Evolutionary conservation across 1,284 basidiomycete genomes (phyloP).

Genomic region (Ustilago vetiveriae): DNA sequence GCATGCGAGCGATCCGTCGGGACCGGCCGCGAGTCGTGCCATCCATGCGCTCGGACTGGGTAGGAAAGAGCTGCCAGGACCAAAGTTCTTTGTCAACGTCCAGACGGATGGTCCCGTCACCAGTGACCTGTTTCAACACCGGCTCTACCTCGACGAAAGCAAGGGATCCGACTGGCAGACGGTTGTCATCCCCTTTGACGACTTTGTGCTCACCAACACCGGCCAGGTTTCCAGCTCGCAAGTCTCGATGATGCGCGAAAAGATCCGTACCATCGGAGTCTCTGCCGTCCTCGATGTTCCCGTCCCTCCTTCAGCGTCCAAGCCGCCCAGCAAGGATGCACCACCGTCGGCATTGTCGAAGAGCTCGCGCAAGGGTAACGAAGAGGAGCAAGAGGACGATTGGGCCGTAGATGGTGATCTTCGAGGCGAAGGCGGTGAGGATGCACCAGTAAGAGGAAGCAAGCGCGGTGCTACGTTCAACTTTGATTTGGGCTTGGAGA

Average conservation of each 20-base stretch:
- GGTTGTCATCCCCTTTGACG: conserved; percentile 80
- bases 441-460: conserved; percentile 35
- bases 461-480: conserved; percentile 59
- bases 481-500: conserved; percentile 69
- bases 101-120: conserved; percentile 78
- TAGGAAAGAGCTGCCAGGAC: conserved; percentile 52
- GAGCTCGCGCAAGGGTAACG: conserved; percentile 3
- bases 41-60: conserved; percentile 55
- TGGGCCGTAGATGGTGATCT: conserved; percentile 40
- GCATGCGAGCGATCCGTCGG: conserved; percentile 49
- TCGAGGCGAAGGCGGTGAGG: neutral
- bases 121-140: conserved; percentile 86
- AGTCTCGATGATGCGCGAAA: conserved; percentile 79
- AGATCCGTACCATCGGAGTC: conserved; percentile 81
- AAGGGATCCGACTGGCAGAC: conserved; percentile 82
- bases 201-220: conserved; percentile 83
- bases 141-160: conserved; percentile 77
- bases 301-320: conserved; percentile 27
- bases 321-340: conserved; percentile 31
- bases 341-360: conserved; percentile 26
- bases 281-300: conserved; percentile 69
- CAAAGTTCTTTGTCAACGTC: conserved; percentile 77
- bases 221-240: conserved; percentile 76
- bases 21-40: conserved; percentile 50
- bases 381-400: conserved; percentile 14